phyloP scores from a whole-genome alignment of 805 yeast genomes.

The Metschnikowia kunwiensis region DNA sequence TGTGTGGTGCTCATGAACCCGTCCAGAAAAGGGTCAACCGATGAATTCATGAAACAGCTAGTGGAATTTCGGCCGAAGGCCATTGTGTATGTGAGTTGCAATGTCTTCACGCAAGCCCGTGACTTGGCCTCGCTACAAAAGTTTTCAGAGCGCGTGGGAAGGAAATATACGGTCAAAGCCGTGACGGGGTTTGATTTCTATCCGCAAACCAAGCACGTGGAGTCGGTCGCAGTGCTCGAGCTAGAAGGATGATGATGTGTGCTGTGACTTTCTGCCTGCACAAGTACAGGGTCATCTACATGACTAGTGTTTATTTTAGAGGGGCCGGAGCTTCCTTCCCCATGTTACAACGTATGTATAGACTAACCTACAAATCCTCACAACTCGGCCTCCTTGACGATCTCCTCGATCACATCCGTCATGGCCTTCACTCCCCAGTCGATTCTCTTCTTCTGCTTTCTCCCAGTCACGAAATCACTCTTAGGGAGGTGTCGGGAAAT shows the following conservation, averaged over 20 bases:
- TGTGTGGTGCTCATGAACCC: slow-evolving; percentile 44
- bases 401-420: slow-evolving; percentile 51
- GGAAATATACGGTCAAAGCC: slow-evolving; percentile 18
- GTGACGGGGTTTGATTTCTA: slow-evolving; percentile 45
- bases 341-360: not conserved
- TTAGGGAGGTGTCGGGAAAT: slow-evolving; percentile 44
- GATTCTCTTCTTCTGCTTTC: slow-evolving; percentile 53
- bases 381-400: slow-evolving; percentile 19
- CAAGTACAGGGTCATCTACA: too few species aligned
- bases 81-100: slow-evolving; percentile 43
- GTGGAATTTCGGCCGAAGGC: slow-evolving; percentile 35
- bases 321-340: too few species aligned
- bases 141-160: slow-evolving; percentile 17
- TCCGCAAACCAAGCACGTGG: slow-evolving; percentile 60
- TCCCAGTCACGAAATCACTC: slow-evolving; percentile 50
- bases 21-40: slow-evolving; percentile 41
- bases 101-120: slow-evolving; percentile 45
- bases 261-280: not conserved
- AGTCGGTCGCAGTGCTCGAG: slow-evolving; percentile 49
- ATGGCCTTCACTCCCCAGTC: slow-evolving; percentile 64
- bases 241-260: slow-evolving; percentile 5
- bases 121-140: slow-evolving; percentile 33
- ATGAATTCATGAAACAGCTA: slow-evolving; percentile 34
- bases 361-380: not conserved
- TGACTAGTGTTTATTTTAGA: too few species aligned